Base-by-base conservation (phyloP, 2,329 filamentous ascomycete genomes). In the Phaeomoniella chlamydospora region DNA sequence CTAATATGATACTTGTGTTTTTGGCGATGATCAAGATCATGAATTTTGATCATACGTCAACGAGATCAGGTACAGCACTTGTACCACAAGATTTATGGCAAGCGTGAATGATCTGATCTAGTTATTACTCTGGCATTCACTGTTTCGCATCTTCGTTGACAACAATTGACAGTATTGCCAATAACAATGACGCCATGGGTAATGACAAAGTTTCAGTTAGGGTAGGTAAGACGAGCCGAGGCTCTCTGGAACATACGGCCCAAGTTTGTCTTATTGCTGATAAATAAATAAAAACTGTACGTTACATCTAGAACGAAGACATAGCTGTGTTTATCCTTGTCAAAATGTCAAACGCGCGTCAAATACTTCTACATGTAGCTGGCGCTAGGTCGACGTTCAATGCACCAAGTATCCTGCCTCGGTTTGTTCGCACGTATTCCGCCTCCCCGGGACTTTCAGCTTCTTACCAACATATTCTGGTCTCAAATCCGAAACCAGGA, bases 401-500 rank as follows among this genome's bases (percentile, higher is more conserved):
- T n/a, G 22, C 22, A 9, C n/a, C 22, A 6, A 26, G 22, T 9
- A 26, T n/a, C 6, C n/a, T 26, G n/a, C 22, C 22, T 6, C 22
- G 22, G n/a, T n/a, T 26, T 6, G 9, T 6, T 26, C 65, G 64
- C 35, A 68, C 68, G 30, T 74, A 34, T 55, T 61, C 41, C 67
- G 72, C 35, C 52, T 59, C 60, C 43, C 66, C 62, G 39, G 61
- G 61, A 43, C 55, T 55, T 38, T 52, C 52, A 32, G 49, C 58
- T 39, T 59, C 58, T 37, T 94, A 92, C 60, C 81, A 94, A 53
- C 79, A 80, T 59, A 77, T 96, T 48, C 67, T 90, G 47, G 77
- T 85, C 35, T 85, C 83, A 13, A 75, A 74, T 45, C 88, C 88
- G 6, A 81, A 80, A 58, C 80, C 83, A n/a, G 86, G 87, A 35